phyloP scores from a whole-genome alignment of 2,329 filamentous ascomycete species.

The Fusarium buharicum region DNA sequence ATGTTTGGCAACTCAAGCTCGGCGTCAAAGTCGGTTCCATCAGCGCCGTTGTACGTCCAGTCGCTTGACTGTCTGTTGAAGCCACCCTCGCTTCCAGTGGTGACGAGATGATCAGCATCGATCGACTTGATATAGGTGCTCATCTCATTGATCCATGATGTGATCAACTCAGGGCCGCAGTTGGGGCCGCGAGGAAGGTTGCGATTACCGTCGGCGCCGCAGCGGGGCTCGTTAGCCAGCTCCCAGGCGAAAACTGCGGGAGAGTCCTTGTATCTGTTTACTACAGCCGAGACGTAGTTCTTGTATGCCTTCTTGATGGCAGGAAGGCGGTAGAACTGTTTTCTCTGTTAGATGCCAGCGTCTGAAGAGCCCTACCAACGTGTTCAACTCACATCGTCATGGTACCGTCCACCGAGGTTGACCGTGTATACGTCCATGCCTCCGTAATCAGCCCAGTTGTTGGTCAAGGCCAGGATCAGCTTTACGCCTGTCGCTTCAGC shows the following conservation, averaged over 20 bases:
- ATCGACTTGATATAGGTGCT: slow-evolving; percentile 64
- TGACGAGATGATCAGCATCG: slow-evolving; percentile 64
- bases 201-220: slow-evolving; percentile 57
- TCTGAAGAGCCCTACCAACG: accelerated
- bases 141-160: slow-evolving; percentile 64
- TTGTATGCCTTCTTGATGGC: slow-evolving; percentile 64
- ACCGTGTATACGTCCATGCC: slow-evolving; percentile 69
- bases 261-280: slow-evolving; percentile 68
- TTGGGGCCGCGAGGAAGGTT: slow-evolving; percentile 56
- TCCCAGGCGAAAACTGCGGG: slow-evolving; percentile 74
- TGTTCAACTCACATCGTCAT: slow-evolving; percentile 43
- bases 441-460: slow-evolving; percentile 69
- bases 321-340: slow-evolving; percentile 60
- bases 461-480: slow-evolving; percentile 64
- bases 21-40: slow-evolving; percentile 65
- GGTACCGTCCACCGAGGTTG: slow-evolving; percentile 63
- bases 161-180: slow-evolving; percentile 57
- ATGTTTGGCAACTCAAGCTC: slow-evolving; percentile 58
- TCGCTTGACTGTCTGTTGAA: slow-evolving; percentile 59
- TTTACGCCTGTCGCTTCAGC: slow-evolving; percentile 62
- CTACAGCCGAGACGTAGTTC: slow-evolving; percentile 68
- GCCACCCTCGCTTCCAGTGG: slow-evolving; percentile 68
- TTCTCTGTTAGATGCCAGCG: accelerated
- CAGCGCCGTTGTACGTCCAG: slow-evolving; percentile 58
- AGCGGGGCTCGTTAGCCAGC: slow-evolving; percentile 70